phyloP scores from a whole-genome alignment of 2,329 filamentous ascomycete genomes.

The Orbilia brochopaga region DNA sequence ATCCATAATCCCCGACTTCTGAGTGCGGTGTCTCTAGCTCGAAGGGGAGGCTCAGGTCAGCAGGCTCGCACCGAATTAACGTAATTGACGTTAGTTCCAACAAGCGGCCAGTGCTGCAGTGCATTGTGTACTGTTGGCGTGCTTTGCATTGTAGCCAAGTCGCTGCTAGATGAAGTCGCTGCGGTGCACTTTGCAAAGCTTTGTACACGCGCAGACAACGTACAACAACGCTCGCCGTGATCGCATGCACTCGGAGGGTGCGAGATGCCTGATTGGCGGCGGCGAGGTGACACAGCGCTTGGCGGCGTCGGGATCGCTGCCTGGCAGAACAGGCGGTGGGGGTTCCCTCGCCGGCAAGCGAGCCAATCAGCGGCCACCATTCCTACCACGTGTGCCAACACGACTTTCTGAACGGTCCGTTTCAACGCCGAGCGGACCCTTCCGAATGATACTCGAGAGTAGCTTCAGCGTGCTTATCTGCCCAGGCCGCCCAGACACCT shows the following conservation, averaged over 20 bases:
- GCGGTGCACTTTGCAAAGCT: no score
- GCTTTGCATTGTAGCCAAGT: no score
- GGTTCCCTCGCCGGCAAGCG: conserved; percentile 16
- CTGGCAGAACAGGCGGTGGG: conserved; percentile 25
- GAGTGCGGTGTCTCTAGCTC: no score
- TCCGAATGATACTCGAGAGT: not conserved
- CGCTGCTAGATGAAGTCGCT: no score
- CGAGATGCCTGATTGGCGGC: conserved; percentile 35
- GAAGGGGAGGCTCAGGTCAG: no score
- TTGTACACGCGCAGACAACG: no score
- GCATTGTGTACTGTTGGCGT: no score
- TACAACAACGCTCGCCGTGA: conserved; percentile 11
- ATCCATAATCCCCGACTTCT: no score
- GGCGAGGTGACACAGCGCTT: conserved; percentile 23
- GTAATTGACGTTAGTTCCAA: no score
- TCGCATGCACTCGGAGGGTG: conserved; percentile 2
- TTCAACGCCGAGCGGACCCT: not conserved
- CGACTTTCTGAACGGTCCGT: conserved; percentile 12
- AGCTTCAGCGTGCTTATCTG: conserved; percentile 38
- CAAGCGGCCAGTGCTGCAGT: no score
- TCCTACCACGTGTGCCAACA: conserved; percentile 33
- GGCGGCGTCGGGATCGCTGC: conserved; percentile 45
- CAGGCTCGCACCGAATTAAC: no score
- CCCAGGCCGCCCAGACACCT: conserved; percentile 23
- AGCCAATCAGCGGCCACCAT: conserved; percentile 24